phyloP scores from a whole-genome alignment of 805 yeast species.

The Cyberlindnera lachancei region DNA sequence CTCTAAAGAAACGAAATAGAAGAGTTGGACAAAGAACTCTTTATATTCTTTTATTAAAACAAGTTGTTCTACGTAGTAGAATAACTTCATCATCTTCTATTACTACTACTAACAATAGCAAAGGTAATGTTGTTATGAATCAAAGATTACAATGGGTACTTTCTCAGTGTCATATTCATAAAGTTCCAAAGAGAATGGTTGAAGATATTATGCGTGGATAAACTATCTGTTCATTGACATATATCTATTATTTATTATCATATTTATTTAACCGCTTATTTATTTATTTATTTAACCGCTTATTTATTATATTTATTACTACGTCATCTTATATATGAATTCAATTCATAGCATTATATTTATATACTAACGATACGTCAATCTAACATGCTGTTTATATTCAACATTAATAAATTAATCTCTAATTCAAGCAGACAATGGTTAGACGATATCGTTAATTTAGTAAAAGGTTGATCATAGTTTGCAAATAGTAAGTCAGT shows the following conservation, averaged over 20 bases:
- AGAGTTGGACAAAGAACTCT: constrained; percentile 3
- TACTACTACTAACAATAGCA: constrained; percentile 3
- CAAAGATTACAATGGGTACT: constrained; percentile 10
- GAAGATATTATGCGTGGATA: constrained; percentile 4
- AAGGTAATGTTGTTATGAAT: constrained; percentile 4
- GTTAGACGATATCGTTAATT: no score
- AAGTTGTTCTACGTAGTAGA: constrained; percentile 4
- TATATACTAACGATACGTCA: no score
- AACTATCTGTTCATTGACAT: background rate
- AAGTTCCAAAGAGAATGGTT: constrained; percentile 7
- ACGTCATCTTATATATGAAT: background rate
- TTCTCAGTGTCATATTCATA: constrained; percentile 6
- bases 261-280: background rate
- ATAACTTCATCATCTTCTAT: no score
- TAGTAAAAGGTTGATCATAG: no score
- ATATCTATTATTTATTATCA: background rate
- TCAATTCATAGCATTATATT: no score
- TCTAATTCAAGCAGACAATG: no score
- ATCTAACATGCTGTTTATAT: no score
- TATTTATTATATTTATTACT: background rate
- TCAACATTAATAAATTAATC: no score
- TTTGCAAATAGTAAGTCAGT: no score
- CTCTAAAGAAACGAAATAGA: constrained; percentile 1
- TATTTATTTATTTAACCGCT: background rate
- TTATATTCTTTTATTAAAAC: constrained; percentile 5